These are phyloP conservation scores for Lentinula lateritia DNA, from an alignment of 768 basidiomycete genomes.

Conservation along the genomic window DNA sequence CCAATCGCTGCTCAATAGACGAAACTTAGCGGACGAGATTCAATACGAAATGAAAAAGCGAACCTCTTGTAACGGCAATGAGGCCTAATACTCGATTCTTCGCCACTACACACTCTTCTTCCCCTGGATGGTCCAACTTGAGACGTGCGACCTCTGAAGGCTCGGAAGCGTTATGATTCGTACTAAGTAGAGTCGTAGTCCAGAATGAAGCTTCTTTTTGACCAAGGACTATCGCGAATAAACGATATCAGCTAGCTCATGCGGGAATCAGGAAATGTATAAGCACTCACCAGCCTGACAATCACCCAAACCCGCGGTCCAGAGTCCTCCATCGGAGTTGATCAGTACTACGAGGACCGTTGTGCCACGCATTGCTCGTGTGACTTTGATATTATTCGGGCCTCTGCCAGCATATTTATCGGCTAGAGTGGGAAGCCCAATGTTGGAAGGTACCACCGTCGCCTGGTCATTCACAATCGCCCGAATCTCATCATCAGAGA, in stretches of 20 bases:
- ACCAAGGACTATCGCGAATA: not conserved
- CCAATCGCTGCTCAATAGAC: conserved; percentile 36
- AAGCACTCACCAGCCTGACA: conserved; percentile 42
- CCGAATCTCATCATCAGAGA: conserved; percentile 34
- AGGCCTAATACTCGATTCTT: conserved; percentile 46
- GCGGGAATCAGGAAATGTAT: not conserved
- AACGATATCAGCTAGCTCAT: not conserved
- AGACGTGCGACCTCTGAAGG: conserved; percentile 34
- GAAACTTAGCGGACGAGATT: not conserved
- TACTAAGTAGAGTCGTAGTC: conserved; percentile 34
- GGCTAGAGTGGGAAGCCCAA: not conserved
- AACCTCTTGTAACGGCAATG: conserved; percentile 53
- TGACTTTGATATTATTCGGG: conserved; percentile 26
- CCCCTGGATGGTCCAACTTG: conserved; percentile 40
- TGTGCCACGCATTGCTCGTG: conserved; percentile 45
- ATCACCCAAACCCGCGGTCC: conserved; percentile 56
- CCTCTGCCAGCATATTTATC: conserved; percentile 9
- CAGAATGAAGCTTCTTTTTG: conserved; percentile 18
- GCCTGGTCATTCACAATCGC: conserved; percentile 32
- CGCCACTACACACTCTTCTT: conserved; percentile 32
- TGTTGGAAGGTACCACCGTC: not conserved
- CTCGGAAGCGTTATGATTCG: conserved; percentile 47
- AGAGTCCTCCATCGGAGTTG: conserved; percentile 39
- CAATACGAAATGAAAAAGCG: conserved; percentile 6
- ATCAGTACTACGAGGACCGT: conserved; percentile 45